Evolutionary conservation across 371 early-diverging fungal species (phyloP), one percentile per base, ranked within the genome.

Genomic region (Blakeslea trispora): DNA sequence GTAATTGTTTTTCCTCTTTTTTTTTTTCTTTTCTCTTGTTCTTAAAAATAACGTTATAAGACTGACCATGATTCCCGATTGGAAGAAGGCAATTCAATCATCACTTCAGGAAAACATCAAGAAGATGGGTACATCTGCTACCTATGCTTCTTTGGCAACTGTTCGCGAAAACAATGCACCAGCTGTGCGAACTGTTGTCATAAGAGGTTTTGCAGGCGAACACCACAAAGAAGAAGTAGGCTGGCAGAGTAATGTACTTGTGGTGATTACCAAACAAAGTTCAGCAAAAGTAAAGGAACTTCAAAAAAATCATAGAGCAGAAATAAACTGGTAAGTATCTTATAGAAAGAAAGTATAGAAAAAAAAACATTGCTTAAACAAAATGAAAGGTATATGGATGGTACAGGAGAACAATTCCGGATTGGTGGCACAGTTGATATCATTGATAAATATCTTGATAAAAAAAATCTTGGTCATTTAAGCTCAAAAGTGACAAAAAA

Each of bases 151-250:
- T 0, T 63, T 80, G 5, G 68, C 73, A 4, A 79, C 79, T 34
- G 68, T 79, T 4, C 59, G 60, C n/a, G 43, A 53, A 5, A 64
- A 70, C 46, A 61, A 61, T 32, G 68, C 63, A 0, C 79, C 82
- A 9, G 73, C 78, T 10, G 76, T 75, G 24, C 64, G 82, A 14
- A 77, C 69, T 0, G 76, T 81, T 0, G 77, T 79, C 7, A 72
- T 77, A 50, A 64, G 82, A 24, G 77, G 77, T 0, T 81, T 79
- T 47, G 69, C 65, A 14, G 81, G 75, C 8, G 74, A 78, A 40
- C 63, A 72, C 45, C 71, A 77, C 47, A 42, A 53, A 21, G 61
- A 71, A 24, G 61, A 72, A 11, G 64, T 71, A 0, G 72, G 72
- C 1, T 75, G 74, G 67, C 50, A 66, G 51, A 77, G 75, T n/a